Evolutionary conservation across 257 asterid genomes (phyloP).

Genomic region (Ocimum tenuiflorum): DNA sequence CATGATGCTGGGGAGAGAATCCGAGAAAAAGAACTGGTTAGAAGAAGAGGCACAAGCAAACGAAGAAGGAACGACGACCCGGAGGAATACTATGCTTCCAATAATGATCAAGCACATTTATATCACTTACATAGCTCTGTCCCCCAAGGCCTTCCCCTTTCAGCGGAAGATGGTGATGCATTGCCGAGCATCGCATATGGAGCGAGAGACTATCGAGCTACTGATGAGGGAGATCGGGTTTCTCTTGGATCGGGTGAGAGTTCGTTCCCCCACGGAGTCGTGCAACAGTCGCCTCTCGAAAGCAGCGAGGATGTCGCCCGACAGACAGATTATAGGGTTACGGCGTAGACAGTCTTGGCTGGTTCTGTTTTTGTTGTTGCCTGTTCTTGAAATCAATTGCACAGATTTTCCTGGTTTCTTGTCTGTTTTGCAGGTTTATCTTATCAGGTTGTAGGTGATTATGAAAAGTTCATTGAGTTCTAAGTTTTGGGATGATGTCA

Average conservation of each 20-base stretch:
- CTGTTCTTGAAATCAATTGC: no score
- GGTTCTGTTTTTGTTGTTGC: background rate
- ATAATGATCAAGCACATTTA: background rate
- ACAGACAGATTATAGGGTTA: conserved; percentile 37
- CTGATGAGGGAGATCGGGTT: conserved; percentile 34
- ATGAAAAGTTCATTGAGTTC: no score
- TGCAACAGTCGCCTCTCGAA: conserved; percentile 40
- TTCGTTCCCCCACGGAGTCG: conserved; percentile 29
- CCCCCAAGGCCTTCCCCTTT: conserved; percentile 26
- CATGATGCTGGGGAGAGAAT: conserved; percentile 40
- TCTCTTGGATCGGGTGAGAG: conserved; percentile 34
- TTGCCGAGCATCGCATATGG: conserved; percentile 17
- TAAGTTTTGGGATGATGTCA: no score
- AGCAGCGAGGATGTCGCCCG: conserved; percentile 44
- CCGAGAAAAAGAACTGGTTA: conserved; percentile 73
- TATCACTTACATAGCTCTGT: conserved; percentile 32
- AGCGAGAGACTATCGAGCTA: conserved; percentile 23
- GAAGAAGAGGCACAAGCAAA: conserved; percentile 61
- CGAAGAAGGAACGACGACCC: conserved; percentile 66
- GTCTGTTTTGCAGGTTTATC: background rate
- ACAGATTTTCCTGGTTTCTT: background rate
- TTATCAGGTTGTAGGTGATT: background rate
- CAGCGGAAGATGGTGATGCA: conserved; percentile 20
- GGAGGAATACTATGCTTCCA: conserved; percentile 32
- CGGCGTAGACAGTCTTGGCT: conserved; percentile 17